Conservation (phyloP, 495 filamentous ascomycete genomes). For the Penicillium odoratum region DNA sequence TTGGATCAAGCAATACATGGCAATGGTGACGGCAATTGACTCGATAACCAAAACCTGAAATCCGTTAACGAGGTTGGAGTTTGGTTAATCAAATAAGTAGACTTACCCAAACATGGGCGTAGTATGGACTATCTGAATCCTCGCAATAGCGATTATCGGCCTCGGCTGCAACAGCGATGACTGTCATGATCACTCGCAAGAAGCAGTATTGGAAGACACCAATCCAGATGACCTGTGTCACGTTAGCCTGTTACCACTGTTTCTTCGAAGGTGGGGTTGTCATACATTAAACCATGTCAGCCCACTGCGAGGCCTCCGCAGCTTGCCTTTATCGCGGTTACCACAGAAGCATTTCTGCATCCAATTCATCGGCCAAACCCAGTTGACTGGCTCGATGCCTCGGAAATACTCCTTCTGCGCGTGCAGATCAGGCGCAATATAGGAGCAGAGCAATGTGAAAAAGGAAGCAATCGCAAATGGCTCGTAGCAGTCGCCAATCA, state of each 20-base stretch:
- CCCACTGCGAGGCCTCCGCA: slow-evolving; percentile 67
- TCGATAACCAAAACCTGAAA: slow-evolving; percentile 66
- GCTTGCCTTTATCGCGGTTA: slow-evolving; percentile 45
- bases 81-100: slow-evolving; percentile 20
- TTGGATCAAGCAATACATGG: slow-evolving; percentile 90
- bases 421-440: slow-evolving; percentile 67
- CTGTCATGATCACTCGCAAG: slow-evolving; percentile 62
- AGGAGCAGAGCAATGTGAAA: slow-evolving; percentile 71
- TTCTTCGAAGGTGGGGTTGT: background rate
- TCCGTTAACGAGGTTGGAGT: slow-evolving; percentile 55
- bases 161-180: slow-evolving; percentile 56
- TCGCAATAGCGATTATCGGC: slow-evolving; percentile 65
- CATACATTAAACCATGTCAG: slow-evolving; percentile 87
- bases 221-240: slow-evolving; percentile 62
- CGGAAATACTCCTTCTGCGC: slow-evolving; percentile 76
- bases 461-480: slow-evolving; percentile 72
- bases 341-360: slow-evolving; percentile 62
- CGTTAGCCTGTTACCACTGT: slow-evolving; percentile 5
- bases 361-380: slow-evolving; percentile 62
- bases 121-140: slow-evolving; percentile 61
- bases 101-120: slow-evolving; percentile 69
- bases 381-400: slow-evolving; percentile 55
- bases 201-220: slow-evolving; percentile 77
- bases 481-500: slow-evolving; percentile 72
- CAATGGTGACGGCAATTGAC: slow-evolving; percentile 70